Base-by-base conservation (phyloP, 1,139 yeast genomes). In the Hansenula lynferdii region DNA sequence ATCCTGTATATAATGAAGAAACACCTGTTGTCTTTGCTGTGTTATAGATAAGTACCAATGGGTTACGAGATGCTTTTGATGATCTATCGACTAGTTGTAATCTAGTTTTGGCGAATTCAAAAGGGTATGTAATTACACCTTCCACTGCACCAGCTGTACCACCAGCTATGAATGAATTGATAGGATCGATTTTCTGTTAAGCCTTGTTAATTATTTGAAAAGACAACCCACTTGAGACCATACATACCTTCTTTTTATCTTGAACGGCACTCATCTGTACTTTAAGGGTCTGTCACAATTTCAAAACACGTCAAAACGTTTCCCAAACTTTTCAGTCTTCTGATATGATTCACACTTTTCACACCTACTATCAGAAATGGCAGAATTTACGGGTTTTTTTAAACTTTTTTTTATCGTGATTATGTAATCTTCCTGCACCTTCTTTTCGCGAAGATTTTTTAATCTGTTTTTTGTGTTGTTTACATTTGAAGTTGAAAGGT, bases 81-180 rank as follows among this genome's bases (percentile, higher is more conserved):
- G 78, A 58, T 57, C 82, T 84, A 57, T 82, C 86, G 24, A 85
- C 78, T 44, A 92, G 72, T 64, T 92, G 98, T 35, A 92, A 71
- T 45, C 97, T 69, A 7, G 98, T 92, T 58, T 92, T 92, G 33
- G 97, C 96, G 64, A 90, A 92, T 61, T 92, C 98, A 61, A 92
- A 92, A 1, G 98, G 98, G 59, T 89, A 92, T 0, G 97, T 90
- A 36, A 85, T 72, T 29, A 78, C 77, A 23, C 96, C 96, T 64
- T 90, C 97, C 34, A 87, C 74, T 28, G 95, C 97, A 44, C 97
- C 97, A 2, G 97, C 97, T 1, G 86, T 69, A 37, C 96, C 95
- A 39, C 97, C 97, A 10, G 97, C 97, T 15, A 87, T 72, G 56
- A 90, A 85, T 3, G 96, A 87, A 59, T 77, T 80, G 44, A 74